Evolutionary conservation across 768 basidiomycete species (phyloP).

Genomic region (Gloeophyllum trabeum): DNA sequence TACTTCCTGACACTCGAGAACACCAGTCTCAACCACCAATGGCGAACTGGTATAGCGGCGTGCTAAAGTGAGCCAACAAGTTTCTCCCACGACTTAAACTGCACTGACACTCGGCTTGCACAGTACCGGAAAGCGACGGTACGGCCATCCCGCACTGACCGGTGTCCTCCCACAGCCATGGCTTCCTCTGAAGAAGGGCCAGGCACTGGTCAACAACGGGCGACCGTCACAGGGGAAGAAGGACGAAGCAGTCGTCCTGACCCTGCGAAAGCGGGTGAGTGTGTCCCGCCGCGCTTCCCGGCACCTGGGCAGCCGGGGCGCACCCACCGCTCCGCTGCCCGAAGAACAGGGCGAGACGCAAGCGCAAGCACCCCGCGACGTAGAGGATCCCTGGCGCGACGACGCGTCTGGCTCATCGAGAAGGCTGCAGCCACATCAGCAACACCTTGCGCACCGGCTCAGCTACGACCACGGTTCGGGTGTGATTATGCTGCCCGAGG

Average conservation of each 20-base stretch:
- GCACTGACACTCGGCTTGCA: not conserved
- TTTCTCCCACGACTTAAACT: not conserved
- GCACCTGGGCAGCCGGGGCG: not conserved
- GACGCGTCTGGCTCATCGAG: constrained; percentile 10
- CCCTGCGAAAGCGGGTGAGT: constrained; percentile 64
- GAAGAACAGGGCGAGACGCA: constrained; percentile 13
- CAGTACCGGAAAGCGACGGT: constrained; percentile 89
- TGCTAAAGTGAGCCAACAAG: constrained; percentile 63
- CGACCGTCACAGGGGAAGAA: constrained; percentile 22
- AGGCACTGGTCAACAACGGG: constrained; percentile 56
- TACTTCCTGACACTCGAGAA: constrained; percentile 3
- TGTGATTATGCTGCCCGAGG: constrained; percentile 80
- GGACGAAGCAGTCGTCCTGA: constrained; percentile 63
- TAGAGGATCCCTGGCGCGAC: constrained; percentile 61
- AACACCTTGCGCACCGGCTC: constrained; percentile 57
- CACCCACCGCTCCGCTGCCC: constrained; percentile 6
- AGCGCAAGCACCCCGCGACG: constrained; percentile 8
- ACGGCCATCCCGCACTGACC: constrained; percentile 92
- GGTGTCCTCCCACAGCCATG: constrained; percentile 90
- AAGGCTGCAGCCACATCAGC: constrained; percentile 14
- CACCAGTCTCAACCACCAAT: constrained; percentile 88
- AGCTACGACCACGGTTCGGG: constrained; percentile 84
- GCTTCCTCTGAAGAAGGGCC: constrained; percentile 83
- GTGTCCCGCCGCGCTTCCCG: constrained; percentile 26
- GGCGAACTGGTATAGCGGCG: constrained; percentile 89